These are phyloP conservation scores for Athelia psychrophila DNA, from an alignment of 1,284 basidiomycete genomes.

Conservation along the genomic window DNA sequence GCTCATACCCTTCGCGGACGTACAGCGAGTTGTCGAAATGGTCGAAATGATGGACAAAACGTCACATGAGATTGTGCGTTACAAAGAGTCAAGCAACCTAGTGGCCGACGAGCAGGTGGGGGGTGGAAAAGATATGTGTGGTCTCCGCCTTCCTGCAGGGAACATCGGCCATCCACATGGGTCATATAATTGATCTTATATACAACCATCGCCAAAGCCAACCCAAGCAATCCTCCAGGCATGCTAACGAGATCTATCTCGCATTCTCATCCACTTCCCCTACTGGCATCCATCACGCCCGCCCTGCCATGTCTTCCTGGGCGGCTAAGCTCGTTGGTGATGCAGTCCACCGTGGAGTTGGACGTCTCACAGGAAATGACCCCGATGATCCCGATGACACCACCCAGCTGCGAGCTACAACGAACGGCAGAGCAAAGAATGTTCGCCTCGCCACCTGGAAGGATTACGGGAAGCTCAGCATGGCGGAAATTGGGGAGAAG, in stretches of 20 bases:
- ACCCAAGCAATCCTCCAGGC: not conserved
- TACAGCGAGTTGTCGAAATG: constrained; percentile 27
- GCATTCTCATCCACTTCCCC: not conserved
- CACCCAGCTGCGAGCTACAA: not conserved
- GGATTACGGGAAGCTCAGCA: not conserved
- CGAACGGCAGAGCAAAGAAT: not conserved
- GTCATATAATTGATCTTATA: not conserved
- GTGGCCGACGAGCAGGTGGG: too few species aligned
- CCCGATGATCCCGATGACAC: not conserved
- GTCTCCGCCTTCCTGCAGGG: not conserved
- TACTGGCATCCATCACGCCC: not conserved
- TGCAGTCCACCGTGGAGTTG: not conserved
- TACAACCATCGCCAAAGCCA: not conserved
- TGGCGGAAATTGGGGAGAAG: not conserved
- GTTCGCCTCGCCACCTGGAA: not conserved
- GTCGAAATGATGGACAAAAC: constrained; percentile 35
- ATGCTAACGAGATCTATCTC: not conserved
- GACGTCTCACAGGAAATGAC: not conserved
- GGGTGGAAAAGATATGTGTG: too few species aligned
- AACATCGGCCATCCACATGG: not conserved
- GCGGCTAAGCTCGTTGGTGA: not conserved
- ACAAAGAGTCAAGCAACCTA: too few species aligned
- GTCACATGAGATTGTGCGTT: constrained; percentile 33
- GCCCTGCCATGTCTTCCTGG: not conserved
- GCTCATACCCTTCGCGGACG: constrained; percentile 27